Conservation (phyloP, 73 alveolate genomes). For the Effrenium voratum region DNA sequence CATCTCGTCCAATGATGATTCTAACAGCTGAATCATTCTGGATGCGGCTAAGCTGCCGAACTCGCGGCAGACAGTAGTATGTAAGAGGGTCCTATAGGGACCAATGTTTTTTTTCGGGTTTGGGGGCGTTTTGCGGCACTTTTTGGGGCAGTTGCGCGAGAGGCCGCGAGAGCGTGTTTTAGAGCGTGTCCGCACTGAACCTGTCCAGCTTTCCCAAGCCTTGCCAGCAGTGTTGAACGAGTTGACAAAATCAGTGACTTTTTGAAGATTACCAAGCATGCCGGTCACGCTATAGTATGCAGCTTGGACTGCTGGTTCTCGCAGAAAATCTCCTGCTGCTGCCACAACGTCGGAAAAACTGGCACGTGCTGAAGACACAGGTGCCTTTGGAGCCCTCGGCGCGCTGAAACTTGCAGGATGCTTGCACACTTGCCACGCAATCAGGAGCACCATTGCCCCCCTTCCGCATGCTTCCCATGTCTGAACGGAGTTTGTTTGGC, state of each 20-base stretch:
- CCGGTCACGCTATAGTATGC: background rate
- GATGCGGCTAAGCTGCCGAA: too few relatives aligned
- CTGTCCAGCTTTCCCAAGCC: conserved; percentile 9
- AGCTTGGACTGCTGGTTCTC: background rate
- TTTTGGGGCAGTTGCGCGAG: too few relatives aligned
- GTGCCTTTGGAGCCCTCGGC: conserved; percentile 25
- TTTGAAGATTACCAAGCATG: background rate
- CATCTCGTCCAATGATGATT: too few relatives aligned
- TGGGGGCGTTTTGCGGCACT: too few relatives aligned
- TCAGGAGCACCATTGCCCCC: conserved; percentile 10
- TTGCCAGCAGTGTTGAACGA: conserved; percentile 34
- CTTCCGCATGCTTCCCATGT: background rate
- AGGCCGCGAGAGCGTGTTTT: too few relatives aligned
- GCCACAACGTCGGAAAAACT: background rate
- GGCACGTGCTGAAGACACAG: background rate
- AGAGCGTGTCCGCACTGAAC: background rate
- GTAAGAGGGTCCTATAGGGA: too few relatives aligned
- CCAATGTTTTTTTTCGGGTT: too few relatives aligned
- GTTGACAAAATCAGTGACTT: conserved; percentile 5
- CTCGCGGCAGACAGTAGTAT: too few relatives aligned
- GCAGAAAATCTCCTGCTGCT: background rate
- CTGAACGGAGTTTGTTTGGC: background rate
- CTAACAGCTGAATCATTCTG: too few relatives aligned
- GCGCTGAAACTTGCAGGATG: background rate
- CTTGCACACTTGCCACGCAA: background rate